Conservation (phyloP, 495 filamentous ascomycete genomes). For the Oleoguttula mirabilis region DNA sequence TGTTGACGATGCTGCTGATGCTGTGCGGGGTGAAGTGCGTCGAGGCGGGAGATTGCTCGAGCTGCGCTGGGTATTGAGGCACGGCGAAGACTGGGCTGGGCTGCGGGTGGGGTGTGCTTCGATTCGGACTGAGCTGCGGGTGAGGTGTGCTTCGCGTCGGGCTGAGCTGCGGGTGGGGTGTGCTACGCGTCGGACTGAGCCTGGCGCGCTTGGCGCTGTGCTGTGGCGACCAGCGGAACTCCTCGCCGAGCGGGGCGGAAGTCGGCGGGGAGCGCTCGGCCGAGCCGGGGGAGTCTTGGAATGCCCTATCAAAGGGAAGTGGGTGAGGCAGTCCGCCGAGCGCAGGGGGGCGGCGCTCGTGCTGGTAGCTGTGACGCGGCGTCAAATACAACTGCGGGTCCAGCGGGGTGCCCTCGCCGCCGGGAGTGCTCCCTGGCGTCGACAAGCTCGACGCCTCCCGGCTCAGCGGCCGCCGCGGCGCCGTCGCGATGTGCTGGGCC, state of each 20-base stretch:
- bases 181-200: slow-evolving; percentile 1
- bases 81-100: slow-evolving; percentile 5
- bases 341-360: background rate
- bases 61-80: slow-evolving; percentile 6
- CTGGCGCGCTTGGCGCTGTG: slow-evolving; percentile 12
- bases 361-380: background rate
- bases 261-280: slow-evolving; percentile 2
- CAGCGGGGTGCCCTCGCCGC: background rate
- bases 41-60: slow-evolving; percentile 4
- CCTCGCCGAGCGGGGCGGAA: background rate
- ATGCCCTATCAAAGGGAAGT: background rate
- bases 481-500: slow-evolving; percentile 13
- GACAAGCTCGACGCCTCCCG: slow-evolving; percentile 7
- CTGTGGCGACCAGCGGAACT: slow-evolving; percentile 18
- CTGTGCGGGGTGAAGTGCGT: slow-evolving; percentile 11
- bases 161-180: background rate
- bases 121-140: background rate
- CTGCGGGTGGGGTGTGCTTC: background rate
- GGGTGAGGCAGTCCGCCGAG: background rate
- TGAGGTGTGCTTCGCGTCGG: background rate
- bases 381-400: slow-evolving; percentile 1
- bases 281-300: background rate
- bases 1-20: slow-evolving; percentile 22
- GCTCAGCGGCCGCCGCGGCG: slow-evolving; percentile 9
- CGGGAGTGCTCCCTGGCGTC: slow-evolving; percentile 8